Evolutionary conservation across 2,329 filamentous ascomycete genomes (phyloP), one percentile per base, ranked within the genome.

Genomic region (Cladosporium colombiae): DNA sequence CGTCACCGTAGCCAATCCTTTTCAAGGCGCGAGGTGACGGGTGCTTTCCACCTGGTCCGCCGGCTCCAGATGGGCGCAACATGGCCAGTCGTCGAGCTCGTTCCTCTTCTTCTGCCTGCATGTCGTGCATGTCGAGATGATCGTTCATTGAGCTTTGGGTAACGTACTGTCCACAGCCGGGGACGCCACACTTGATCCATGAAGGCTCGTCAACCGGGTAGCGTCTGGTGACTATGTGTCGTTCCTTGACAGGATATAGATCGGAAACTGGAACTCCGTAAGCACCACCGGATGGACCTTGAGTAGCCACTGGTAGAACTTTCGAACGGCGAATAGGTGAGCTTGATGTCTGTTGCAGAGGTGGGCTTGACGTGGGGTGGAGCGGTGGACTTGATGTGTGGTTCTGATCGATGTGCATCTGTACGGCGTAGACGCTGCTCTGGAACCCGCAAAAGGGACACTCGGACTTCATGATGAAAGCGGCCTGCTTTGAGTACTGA

Each of bases 61-160:
- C 52, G 52, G 18, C 10, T 21, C 52, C n/a, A 21, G 52, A 55
- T 21, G 52, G 1, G 3, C 18, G 52, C 52, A 55, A 13, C 16
- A 55, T 18, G 52, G 18, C 52, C 27, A 55, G 8, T 29, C 18
- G 56, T 29, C 37, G 56, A 23, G 35, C 35, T 29, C 56, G n/a
- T 29, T 59, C 21, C 35, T 40, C 56, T 23, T 59, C 37, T 46
- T 44, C 56, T n/a, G 31, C 55, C 21, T 37, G 31, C n/a, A 58
- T 58, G 18, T 59, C 56, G 35, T 59, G 56, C 56, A 59, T 59
- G 25, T 59, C 56, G n/a, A 59, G 35, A n/a, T 59, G 56, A 10
- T 59, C 23, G 35, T 59, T 46, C 35, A 59, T 59, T 23, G 27
- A 21, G 10, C 27, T 44, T 18, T 37, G 56, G 27, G 35, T 18